Base-by-base conservation (phyloP, 2,329 filamentous ascomycete species). In the Fusarium begoniae region DNA sequence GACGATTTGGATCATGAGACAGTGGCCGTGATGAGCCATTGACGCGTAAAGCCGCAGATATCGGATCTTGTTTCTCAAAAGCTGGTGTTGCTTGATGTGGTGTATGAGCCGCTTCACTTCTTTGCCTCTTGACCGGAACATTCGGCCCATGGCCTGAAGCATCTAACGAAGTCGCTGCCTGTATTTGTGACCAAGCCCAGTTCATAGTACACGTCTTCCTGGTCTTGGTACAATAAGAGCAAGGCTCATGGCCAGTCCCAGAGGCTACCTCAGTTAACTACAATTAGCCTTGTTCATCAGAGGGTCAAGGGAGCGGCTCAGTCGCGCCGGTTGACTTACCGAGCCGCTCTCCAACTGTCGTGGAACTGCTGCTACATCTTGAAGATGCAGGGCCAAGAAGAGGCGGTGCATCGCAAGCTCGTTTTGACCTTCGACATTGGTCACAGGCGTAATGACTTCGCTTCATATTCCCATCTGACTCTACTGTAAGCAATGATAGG, bases 211-310 rank as follows among this genome's bases (percentile, higher is more conserved):
- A 81, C 18, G 66, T 67, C 57, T 81, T 81, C 22, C 75, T 78
- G 5, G 80, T 81, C 66, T 75, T 81, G n/a, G 63, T 53, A 32
- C 80, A 81, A 26, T 81, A 81, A 6, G 80, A 80, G 38, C 80
- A 81, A 66, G 78, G 58, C n/a, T 56, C 44, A 24, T 61, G 55
- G 4, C 37, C 40, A 15, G 28, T 38, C 4, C 53, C 68, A 24
- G 61, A 54, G 37, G 47, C 72, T 75, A 50, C 3, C 41, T 18
- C 35, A 17, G 3, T 45, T 17, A 4, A 24, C 2, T 20, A 12
- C 1, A 13, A n/a, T 73, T 56, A 73, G 59, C 32, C 32, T 30
- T 28, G 20, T 2, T 28, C n/a, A 26, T 44, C 1, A 15, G 17
- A 26, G 22, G n/a, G 7, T 32, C 40, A 22, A 43, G 10, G 37